Evolutionary conservation across 2,329 filamentous ascomycete genomes (phyloP).

Genomic region (Fusarium abutilonis): DNA sequence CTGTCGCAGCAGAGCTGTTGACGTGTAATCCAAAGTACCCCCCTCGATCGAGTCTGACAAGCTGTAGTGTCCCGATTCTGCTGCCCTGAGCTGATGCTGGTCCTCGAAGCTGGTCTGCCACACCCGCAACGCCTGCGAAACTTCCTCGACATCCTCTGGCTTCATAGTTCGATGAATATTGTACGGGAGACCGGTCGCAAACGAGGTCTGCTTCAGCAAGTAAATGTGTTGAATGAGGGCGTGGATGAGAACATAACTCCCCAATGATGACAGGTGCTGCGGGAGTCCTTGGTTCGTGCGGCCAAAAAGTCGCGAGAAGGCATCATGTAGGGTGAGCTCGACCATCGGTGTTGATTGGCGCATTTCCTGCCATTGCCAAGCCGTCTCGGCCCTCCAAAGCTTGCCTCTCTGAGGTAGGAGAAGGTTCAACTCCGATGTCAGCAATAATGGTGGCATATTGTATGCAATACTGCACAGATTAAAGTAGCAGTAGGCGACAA

Average conservation of each 20-base stretch:
- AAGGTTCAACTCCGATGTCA: conserved; percentile 69
- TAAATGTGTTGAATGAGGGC: conserved; percentile 78
- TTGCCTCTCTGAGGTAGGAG: conserved; percentile 64
- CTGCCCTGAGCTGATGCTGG: conserved; percentile 61
- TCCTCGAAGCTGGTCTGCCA: conserved; percentile 70
- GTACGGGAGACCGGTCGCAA: conserved; percentile 60
- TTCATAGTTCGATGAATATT: conserved; percentile 62
- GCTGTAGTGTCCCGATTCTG: conserved; percentile 58
- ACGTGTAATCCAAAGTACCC: conserved; percentile 73
- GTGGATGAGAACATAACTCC: conserved; percentile 77
- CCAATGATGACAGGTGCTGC: conserved; percentile 66
- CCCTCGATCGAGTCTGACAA: conserved; percentile 63
- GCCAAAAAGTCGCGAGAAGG: conserved; percentile 64
- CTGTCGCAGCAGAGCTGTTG: conserved; percentile 67
- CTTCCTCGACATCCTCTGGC: conserved; percentile 65
- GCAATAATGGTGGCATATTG: conserved; percentile 65
- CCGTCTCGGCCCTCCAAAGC: conserved; percentile 66
- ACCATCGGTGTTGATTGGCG: conserved; percentile 61
- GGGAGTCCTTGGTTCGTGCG: conserved; percentile 60
- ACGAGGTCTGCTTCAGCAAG: conserved; percentile 70
- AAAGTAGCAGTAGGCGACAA: conserved; percentile 70
- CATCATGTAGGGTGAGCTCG: conserved; percentile 66
- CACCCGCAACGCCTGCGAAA: conserved; percentile 63
- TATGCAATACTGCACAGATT: conserved; percentile 71
- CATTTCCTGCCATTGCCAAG: conserved; percentile 69